phyloP scores from a whole-genome alignment of 345 rosid species.

The Ricinus communis region DNA sequence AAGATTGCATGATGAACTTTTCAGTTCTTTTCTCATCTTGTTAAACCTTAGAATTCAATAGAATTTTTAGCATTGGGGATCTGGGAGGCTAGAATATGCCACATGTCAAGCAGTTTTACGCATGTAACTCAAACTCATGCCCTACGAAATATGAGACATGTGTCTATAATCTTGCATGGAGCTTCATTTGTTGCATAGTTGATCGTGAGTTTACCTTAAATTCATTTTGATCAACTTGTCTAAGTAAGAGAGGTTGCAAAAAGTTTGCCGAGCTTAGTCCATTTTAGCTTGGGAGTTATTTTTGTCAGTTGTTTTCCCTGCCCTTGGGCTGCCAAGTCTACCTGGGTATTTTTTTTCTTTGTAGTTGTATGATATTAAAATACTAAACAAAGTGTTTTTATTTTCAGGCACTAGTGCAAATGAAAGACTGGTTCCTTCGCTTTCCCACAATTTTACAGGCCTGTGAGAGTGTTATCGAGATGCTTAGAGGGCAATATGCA shows the following conservation, averaged over 20 bases:
- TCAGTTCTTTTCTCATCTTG: background rate
- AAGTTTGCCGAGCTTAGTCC: background rate
- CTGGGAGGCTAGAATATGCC: background rate
- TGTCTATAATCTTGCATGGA: background rate
- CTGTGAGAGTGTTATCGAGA: conserved; percentile 84
- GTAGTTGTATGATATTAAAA: conserved; percentile 8
- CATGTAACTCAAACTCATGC: background rate
- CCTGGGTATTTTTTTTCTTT: background rate
- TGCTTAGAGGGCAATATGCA: conserved; percentile 98
- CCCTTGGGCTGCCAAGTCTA: conserved; percentile 4
- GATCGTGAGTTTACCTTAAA: background rate
- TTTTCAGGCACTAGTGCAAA: conserved; percentile 82
- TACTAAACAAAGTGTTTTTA: conserved; percentile 7
- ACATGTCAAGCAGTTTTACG: background rate
- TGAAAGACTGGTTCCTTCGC: conserved; percentile 80
- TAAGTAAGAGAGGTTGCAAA: background rate
- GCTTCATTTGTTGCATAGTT: conserved; percentile 3
- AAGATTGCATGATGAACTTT: background rate
- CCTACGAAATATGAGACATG: background rate
- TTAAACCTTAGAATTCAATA: background rate
- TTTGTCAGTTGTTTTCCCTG: background rate
- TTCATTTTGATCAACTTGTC: background rate
- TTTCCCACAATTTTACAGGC: conserved; percentile 95
- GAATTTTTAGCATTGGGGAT: background rate
- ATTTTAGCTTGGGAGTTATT: background rate